Evolutionary conservation across 306 rosid genomes (phyloP).

Genomic region (Betula pendula): DNA sequence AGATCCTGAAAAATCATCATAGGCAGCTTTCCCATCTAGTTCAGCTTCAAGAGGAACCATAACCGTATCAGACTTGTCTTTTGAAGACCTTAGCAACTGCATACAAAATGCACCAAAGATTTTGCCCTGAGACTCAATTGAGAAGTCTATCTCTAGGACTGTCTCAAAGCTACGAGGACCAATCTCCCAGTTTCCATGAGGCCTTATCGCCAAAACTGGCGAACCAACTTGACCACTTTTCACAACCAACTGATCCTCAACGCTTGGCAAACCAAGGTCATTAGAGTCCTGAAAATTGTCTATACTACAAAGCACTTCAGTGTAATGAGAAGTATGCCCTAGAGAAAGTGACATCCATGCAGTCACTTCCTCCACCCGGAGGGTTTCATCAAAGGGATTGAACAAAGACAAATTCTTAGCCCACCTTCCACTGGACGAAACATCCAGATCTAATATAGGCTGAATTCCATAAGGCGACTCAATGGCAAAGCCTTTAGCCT

Average conservation of each 20-base stretch:
- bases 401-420: constrained; percentile 67
- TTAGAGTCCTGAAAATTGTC: constrained; percentile 49
- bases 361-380: constrained; percentile 70
- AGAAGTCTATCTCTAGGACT: constrained; percentile 69
- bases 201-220: constrained; percentile 65
- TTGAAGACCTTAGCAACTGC: constrained; percentile 68
- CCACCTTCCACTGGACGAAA: constrained; percentile 74
- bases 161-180: constrained; percentile 68
- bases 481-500: constrained; percentile 69
- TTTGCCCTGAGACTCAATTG: constrained; percentile 60
- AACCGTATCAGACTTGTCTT: constrained; percentile 63
- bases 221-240: constrained; percentile 55
- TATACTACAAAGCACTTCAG: constrained; percentile 70
- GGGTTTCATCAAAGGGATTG: constrained; percentile 75
- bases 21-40: constrained; percentile 36
- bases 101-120: constrained; percentile 76
- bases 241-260: constrained; percentile 67
- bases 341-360: constrained; percentile 69
- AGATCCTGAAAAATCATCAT: constrained; percentile 38
- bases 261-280: constrained; percentile 39
- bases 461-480: constrained; percentile 86
- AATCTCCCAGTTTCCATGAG: constrained; percentile 78
- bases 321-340: constrained; percentile 55
- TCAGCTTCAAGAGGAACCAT: constrained; percentile 84
- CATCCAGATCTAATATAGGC: constrained; percentile 53